Evolutionary conservation across 169 alveolate genomes (phyloP), one percentile per base, ranked within the genome.

Genomic region (Eimeria sp.): DNA sequence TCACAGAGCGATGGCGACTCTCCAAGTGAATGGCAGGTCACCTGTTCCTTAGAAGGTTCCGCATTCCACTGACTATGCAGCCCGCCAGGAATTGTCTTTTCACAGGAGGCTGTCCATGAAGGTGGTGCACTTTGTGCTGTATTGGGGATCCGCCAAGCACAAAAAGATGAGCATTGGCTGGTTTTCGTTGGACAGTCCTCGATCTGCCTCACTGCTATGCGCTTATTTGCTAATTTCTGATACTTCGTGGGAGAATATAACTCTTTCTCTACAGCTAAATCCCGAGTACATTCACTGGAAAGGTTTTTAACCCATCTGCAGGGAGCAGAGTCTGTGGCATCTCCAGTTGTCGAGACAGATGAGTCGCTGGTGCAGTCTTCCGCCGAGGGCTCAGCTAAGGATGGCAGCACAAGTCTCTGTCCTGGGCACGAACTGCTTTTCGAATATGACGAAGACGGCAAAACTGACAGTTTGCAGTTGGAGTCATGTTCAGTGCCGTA

Each of bases 321-420:
- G 49, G 83, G 40, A 1, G 83, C 75, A 75, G 70, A 47, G 43
- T 54, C 91, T 57, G 75, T 57, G 58, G 76, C 72, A 2, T 84
- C 72, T 14, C 82, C 67, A 45, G 78, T 30, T 18, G 94, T 87
- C 18, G 94, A 65, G 51, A 30, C 76, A 43, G 94, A 87, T 20
- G 94, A 63, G 65, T 87, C 94, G 83, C 94, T 87, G 57, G 63
- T 61, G 82, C 94, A 34, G n/a, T 65, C 94, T 43, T 87, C 94
- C 43, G 57, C 61, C 7, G 94, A 87, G 54, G 94, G 54, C 47
- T 63, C 83, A 61, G 61, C 84, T 87, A 65, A 6, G 83, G 78
- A 30, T 27, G 94, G 94, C 45, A 87, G 83, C 30, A 87, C 43
- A 47, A 58, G 83, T 43, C 49, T 43, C 63, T 51, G 80, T 10